These are phyloP conservation scores for Infundibulicybe gibba DNA, from an alignment of 768 basidiomycete genomes.

Conservation along the genomic window DNA sequence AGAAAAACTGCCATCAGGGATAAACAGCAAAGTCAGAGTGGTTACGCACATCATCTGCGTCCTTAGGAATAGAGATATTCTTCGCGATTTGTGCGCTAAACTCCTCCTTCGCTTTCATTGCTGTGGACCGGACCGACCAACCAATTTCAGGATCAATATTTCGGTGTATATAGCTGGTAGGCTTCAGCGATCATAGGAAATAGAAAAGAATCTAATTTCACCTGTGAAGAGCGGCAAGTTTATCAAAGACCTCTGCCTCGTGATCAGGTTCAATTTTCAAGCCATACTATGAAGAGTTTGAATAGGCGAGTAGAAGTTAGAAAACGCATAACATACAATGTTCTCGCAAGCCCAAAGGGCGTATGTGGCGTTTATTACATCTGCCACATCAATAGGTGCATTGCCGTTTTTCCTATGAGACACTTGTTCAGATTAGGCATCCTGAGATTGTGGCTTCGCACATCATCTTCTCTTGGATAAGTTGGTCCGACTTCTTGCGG, in stretches of 20 bases:
- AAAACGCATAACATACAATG: constrained; percentile 11
- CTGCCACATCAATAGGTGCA: constrained; percentile 16
- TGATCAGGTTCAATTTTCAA: background rate
- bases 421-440: background rate
- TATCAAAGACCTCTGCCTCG: constrained; percentile 2
- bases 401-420: constrained; percentile 3
- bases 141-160: constrained; percentile 17
- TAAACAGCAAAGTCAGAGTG: no score
- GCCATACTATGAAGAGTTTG: constrained; percentile 4
- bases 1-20: background rate
- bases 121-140: constrained; percentile 12
- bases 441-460: no score
- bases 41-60: no score
- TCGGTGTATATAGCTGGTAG: constrained; percentile 15
- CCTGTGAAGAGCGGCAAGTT: constrained; percentile 15
- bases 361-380: constrained; percentile 21
- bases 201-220: constrained; percentile 3
- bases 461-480: no score
- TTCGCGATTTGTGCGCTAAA: constrained; percentile 7
- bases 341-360: constrained; percentile 22
- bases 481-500: no score
- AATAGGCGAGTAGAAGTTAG: background rate
- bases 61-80: background rate
- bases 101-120: constrained; percentile 7
- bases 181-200: background rate